Evolutionary conservation across 2,329 filamentous ascomycete genomes (phyloP), one percentile per base, ranked within the genome.

Genomic region (Fusarium hostae): DNA sequence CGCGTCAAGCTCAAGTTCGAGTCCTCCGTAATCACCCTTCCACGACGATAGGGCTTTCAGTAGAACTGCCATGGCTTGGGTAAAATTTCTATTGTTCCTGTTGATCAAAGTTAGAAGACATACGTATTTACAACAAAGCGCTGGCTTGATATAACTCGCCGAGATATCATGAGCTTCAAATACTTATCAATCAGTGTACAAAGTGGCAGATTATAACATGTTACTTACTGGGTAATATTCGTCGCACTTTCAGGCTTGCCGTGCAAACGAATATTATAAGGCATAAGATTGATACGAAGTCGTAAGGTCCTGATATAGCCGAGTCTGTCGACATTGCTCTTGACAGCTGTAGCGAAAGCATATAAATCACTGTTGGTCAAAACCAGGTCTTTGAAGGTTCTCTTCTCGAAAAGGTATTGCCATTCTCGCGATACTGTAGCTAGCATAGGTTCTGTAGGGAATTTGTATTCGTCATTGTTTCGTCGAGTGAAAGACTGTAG

Each of bases 61-160:
- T 1, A 73, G 39, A n/a, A 26, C 26, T 61, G 30, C 30, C 9
- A 72, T 63, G 16, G 32, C 39, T 5, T 24, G 43, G 7, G 68
- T 72, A 39, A 73, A 73, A 24, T 32, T 47, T n/a, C 45, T 40
- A 37, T 67, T 64, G 28, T 73, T 73, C 65, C 44, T 47, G 18
- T 47, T 47, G 18, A 6, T 3, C 13, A 18, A 47, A 9, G 26
- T 47, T 28, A 47, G 26, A 28, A 26, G 26, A 11, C 4, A 9
- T 24, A 11, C 8, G 9, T 11, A 5, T 43, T 9, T 24, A 18
- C 22, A 43, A n/a, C 16, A 18, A 11, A 7, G 9, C 6, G 12
- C 12, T 41, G 12, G 39, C n/a, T 41, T 16, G 15, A 8, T 35
- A 13, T 35, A 15, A 9, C 34, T 15, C 9, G 39, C 15, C 39